phyloP scores from a whole-genome alignment of 805 yeast genomes.

The Lipomyces chichibuensis region DNA sequence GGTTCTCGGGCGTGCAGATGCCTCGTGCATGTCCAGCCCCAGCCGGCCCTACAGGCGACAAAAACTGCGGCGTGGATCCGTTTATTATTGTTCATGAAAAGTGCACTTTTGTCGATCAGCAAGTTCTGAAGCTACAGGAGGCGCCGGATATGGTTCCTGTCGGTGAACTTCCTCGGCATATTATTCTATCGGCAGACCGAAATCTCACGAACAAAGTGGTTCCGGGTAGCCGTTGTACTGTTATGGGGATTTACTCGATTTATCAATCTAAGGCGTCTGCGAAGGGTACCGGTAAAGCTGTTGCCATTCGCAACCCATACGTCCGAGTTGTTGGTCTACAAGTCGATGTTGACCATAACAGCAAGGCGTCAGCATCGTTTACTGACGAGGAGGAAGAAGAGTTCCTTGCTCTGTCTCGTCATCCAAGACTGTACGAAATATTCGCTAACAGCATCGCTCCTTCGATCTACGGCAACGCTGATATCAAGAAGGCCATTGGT shows the following conservation, averaged over 20 bases:
- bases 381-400: conserved; percentile 94
- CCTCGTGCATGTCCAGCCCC: conserved; percentile 68
- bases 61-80: conserved; percentile 87
- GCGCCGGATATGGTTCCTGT: conserved; percentile 99
- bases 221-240: conserved; percentile 93
- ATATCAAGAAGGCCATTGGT: conserved; percentile 89
- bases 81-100: conserved; percentile 91
- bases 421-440: conserved; percentile 82
- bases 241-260: conserved; percentile 90
- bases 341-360: conserved; percentile 74
- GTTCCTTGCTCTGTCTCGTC: conserved; percentile 75
- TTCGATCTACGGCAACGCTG: conserved; percentile 90
- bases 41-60: conserved; percentile 50
- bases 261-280: conserved; percentile 69
- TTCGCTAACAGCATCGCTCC: conserved; percentile 92
- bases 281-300: conserved; percentile 57
- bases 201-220: conserved; percentile 85
- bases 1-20: conserved; percentile 69
- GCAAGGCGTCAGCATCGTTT: conserved; percentile 64
- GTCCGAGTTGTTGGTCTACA: conserved; percentile 84
- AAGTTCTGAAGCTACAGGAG: conserved; percentile 89
- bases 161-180: conserved; percentile 97
- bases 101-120: conserved; percentile 93
- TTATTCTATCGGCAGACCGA: conserved; percentile 83
- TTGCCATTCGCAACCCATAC: conserved; percentile 92